phyloP scores from a whole-genome alignment of 1,284 basidiomycete species.

The Vanrija sp. region DNA sequence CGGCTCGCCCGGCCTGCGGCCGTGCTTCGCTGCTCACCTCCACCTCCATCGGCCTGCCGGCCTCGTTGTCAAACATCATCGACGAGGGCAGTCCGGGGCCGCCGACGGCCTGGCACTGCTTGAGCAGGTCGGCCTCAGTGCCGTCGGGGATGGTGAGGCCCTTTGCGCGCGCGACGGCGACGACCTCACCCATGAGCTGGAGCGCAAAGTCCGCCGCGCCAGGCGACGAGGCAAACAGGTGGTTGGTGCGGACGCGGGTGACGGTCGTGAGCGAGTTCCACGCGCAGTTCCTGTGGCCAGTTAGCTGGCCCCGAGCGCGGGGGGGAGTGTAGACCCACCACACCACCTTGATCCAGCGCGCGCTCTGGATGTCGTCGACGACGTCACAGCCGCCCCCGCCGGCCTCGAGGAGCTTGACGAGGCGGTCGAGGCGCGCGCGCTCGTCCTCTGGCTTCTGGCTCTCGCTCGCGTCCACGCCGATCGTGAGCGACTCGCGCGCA shows the following conservation, averaged over 20 bases:
- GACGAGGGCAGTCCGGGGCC: constrained; percentile 42
- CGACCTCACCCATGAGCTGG: constrained; percentile 45
- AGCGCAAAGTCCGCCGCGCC: constrained; percentile 36
- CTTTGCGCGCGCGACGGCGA: constrained; percentile 46
- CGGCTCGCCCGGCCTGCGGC: background rate
- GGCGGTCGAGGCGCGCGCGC: constrained; percentile 32
- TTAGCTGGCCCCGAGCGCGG: background rate
- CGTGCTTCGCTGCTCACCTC: constrained; percentile 25
- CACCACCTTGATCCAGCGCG: constrained; percentile 53
- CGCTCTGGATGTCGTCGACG: constrained; percentile 50
- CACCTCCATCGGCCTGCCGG: constrained; percentile 43
- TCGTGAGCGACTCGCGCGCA: constrained; percentile 45
- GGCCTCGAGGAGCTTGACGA: constrained; percentile 38
- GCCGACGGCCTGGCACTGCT: constrained; percentile 36
- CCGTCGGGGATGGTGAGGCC: constrained; percentile 45
- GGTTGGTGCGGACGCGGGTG: constrained; percentile 41
- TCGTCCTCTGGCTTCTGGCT: constrained; percentile 26
- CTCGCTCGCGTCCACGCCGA: constrained; percentile 44
- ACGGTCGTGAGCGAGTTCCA: constrained; percentile 47
- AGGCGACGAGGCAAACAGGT: constrained; percentile 39
- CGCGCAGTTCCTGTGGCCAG: constrained; percentile 34
- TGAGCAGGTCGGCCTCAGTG: constrained; percentile 40
- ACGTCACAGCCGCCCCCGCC: constrained; percentile 47
- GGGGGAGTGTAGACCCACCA: constrained; percentile 29
- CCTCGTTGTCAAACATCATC: constrained; percentile 47